A percentile compares a stretch with the other conserved stretches of the same genome.
phyloP scores from a whole-genome alignment of 805 yeast genomes.

The Starmerella scarabaei region DNA sequence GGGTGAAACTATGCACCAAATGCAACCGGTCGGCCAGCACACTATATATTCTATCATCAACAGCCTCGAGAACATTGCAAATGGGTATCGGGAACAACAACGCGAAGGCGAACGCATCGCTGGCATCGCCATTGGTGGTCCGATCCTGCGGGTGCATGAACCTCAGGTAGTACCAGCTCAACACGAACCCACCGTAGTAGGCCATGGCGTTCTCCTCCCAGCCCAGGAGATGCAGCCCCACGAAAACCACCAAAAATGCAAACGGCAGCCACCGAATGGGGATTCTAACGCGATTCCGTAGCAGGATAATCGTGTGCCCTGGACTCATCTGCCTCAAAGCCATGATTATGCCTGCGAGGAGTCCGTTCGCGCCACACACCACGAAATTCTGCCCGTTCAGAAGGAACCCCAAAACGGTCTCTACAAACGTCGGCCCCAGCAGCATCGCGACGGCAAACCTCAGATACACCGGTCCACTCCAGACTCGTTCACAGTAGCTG shows the following conservation, averaged over 20 bases:
- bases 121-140: slow-evolving; percentile 63
- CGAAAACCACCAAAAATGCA: slow-evolving; percentile 26
- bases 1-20: slow-evolving; percentile 11
- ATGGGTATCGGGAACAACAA: slow-evolving; percentile 67
- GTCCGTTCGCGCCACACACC: slow-evolving; percentile 24
- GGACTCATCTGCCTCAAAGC: slow-evolving; percentile 55
- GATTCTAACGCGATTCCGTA: slow-evolving; percentile 37
- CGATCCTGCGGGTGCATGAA: slow-evolving; percentile 51
- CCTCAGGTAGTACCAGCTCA: slow-evolving; percentile 66
- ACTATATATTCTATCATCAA: slow-evolving; percentile 36
- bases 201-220: slow-evolving; percentile 19
- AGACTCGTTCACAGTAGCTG: slow-evolving; percentile 48
- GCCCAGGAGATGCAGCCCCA: slow-evolving; percentile 23
- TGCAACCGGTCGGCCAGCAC: slow-evolving; percentile 19
- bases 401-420: slow-evolving; percentile 11
- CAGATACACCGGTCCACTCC: slow-evolving; percentile 45
- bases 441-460: slow-evolving; percentile 35
- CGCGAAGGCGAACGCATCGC: slow-evolving; percentile 72
- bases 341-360: slow-evolving; percentile 45
- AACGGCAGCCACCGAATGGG: slow-evolving; percentile 32
- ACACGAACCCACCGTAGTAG: slow-evolving; percentile 38
- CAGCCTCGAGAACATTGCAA: slow-evolving; percentile 39
- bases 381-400: background rate
- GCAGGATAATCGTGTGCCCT: slow-evolving; percentile 41
- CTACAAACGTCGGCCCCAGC: slow-evolving; percentile 26